Percentiles rank a stretch among this genome's conserved stretches.
Conservation (phyloP, 495 filamentous ascomycete genomes). For the Mycothermus thermophilus region DNA sequence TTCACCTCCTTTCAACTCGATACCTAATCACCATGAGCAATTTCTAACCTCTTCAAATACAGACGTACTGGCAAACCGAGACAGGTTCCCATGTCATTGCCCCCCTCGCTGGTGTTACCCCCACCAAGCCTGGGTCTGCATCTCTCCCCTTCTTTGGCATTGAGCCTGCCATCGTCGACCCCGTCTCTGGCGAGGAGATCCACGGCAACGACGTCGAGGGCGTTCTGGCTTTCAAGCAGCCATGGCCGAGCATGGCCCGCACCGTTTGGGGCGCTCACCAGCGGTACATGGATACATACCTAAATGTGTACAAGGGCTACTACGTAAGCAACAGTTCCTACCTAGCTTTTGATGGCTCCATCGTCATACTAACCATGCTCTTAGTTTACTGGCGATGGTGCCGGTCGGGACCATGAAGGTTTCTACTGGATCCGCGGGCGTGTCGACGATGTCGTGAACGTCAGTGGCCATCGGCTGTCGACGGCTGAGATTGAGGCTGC, state of each 20-base stretch:
- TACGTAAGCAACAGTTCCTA: conserved; percentile 54
- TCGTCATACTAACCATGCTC: conserved; percentile 18
- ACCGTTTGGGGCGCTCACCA: conserved; percentile 98
- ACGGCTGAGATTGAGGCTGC: conserved; percentile 98
- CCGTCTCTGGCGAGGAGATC: conserved; percentile 86
- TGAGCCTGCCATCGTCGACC: conserved; percentile 95
- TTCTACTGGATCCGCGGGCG: conserved; percentile 99
- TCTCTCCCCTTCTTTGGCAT: conserved; percentile 93
- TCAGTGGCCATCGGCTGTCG: conserved; percentile 87
- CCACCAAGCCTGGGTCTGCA: conserved; percentile 65
- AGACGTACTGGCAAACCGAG: conserved; percentile 99
- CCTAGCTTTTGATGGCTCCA: neutral
- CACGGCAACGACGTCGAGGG: conserved; percentile 95
- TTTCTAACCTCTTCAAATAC: conserved; percentile 5
- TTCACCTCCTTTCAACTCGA: conserved; percentile 10
- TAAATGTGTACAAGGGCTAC: conserved; percentile 96
- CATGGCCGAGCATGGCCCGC: conserved; percentile 97
- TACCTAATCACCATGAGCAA: neutral
- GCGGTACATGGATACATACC: conserved; percentile 96
- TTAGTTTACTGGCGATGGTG: conserved; percentile 96
- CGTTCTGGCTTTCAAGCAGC: conserved; percentile 93
- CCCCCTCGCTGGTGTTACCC: conserved; percentile 59
- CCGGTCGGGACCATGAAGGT: conserved; percentile 91
- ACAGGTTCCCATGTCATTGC: conserved; percentile 89
- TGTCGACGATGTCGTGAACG: conserved; percentile 97